Evolutionary conservation across 225 moss, liverwort and hornwort species (phyloP).

Genomic region (Asterella californica): DNA sequence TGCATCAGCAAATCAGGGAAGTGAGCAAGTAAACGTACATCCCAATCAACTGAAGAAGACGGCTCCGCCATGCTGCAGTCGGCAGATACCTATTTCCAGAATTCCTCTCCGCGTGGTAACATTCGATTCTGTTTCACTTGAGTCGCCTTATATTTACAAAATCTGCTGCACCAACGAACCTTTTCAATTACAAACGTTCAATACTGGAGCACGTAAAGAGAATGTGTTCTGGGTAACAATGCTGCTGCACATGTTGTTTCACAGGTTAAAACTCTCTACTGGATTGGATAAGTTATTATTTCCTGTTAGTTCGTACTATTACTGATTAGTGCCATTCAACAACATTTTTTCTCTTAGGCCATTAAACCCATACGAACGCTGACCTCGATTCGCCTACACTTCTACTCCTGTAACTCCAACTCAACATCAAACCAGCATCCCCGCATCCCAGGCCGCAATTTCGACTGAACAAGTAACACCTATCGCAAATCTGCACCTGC

Average conservation of each 20-base stretch:
- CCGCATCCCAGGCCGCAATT: neutral
- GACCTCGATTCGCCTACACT: neutral
- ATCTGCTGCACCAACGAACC: constrained; percentile 2
- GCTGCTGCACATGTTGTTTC: neutral
- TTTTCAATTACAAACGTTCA: neutral
- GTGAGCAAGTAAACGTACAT: constrained; percentile 11
- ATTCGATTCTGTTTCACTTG: neutral
- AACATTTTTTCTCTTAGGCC: neutral
- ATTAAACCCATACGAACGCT: neutral
- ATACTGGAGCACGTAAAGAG: neutral
- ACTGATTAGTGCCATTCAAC: neutral
- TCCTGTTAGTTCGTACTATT: neutral
- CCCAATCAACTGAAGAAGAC: constrained; percentile 21
- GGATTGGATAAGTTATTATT: neutral
- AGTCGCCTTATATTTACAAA: neutral
- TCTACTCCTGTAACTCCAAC: neutral
- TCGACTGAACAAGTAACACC: neutral
- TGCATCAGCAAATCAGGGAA: too few relatives aligned
- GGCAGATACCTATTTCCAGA: neutral
- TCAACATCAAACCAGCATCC: neutral
- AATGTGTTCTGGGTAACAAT: neutral
- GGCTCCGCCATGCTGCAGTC: constrained; percentile 23
- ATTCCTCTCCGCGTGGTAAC: neutral
- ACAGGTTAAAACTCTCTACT: neutral
- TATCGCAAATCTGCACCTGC: neutral